phyloP scores from a whole-genome alignment of 441 rosid genomes.

The Bocquillonia castaneifolia region DNA sequence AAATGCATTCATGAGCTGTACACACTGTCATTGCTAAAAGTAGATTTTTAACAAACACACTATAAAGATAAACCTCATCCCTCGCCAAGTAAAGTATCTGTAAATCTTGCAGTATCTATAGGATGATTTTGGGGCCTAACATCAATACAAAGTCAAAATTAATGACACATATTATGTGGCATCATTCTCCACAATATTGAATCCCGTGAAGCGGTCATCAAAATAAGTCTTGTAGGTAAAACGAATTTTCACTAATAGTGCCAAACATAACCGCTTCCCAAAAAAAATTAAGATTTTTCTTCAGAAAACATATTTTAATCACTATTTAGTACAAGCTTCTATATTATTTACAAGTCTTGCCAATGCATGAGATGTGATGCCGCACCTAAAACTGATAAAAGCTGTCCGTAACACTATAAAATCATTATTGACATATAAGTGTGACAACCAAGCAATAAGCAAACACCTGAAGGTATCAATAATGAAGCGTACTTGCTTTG shows the following conservation, averaged over 20 bases:
- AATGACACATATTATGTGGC: not conserved
- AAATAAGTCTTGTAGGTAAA: not conserved
- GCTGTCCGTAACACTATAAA: not conserved
- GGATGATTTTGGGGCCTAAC: not conserved
- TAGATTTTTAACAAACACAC: not conserved
- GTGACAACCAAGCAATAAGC: not conserved
- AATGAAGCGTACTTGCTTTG: not conserved
- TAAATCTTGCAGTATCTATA: not conserved
- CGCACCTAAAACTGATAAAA: not conserved
- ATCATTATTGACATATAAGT: not conserved
- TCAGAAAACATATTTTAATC: too few relatives aligned
- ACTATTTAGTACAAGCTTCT: not conserved
- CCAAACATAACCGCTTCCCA: too few relatives aligned
- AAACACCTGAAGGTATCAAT: not conserved
- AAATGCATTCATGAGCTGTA: not conserved
- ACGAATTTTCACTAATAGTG: not conserved
- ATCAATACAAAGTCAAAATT: not conserved
- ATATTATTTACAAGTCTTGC: not conserved
- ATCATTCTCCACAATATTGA: not conserved
- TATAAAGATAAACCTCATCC: not conserved
- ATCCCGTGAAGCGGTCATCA: not conserved
- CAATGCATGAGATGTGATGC: not conserved
- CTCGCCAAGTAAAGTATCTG: not conserved
- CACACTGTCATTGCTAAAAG: too few relatives aligned
- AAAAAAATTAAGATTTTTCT: too few relatives aligned